Percentiles rank a stretch among this genome's conserved stretches.
Conservation (phyloP, 352 stramenopile genomes). For the Pythium utonaiense region DNA sequence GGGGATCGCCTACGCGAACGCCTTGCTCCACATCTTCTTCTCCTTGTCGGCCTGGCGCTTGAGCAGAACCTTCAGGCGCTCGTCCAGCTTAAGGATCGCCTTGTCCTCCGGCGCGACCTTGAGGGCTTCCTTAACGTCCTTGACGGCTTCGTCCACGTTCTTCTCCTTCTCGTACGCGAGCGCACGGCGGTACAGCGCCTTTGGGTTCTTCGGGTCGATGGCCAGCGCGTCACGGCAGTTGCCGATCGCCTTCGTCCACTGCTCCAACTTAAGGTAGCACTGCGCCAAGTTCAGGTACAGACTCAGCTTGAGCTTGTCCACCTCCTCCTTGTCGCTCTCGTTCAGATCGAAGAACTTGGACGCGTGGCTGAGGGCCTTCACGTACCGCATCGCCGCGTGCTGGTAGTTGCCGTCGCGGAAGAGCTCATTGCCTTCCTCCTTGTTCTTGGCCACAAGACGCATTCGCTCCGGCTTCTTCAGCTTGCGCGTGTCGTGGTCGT, state of each 20-base stretch:
- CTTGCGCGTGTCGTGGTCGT: slow-evolving; percentile 92
- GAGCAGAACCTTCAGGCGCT: slow-evolving; percentile 60
- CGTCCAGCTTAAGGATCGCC: slow-evolving; percentile 66
- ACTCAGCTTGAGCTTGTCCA: slow-evolving; percentile 87
- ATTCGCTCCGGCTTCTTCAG: slow-evolving; percentile 92
- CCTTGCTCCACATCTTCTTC: slow-evolving; percentile 90
- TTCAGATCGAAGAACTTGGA: slow-evolving; percentile 93
- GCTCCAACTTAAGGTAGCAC: slow-evolving; percentile 93
- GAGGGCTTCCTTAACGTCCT: slow-evolving; percentile 60
- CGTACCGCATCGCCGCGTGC: slow-evolving; percentile 85
- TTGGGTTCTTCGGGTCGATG: slow-evolving; percentile 71
- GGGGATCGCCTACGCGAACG: slow-evolving; percentile 49
- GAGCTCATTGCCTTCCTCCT: slow-evolving; percentile 93
- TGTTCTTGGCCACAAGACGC: slow-evolving; percentile 93
- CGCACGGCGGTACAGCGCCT: slow-evolving; percentile 86
- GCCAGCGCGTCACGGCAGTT: slow-evolving; percentile 84
- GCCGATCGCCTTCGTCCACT: slow-evolving; percentile 76
- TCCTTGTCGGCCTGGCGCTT: slow-evolving; percentile 84
- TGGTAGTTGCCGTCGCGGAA: slow-evolving; percentile 91
- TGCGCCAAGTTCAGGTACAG: slow-evolving; percentile 91
- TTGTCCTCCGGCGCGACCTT: slow-evolving; percentile 69
- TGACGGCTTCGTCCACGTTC: slow-evolving; percentile 64
- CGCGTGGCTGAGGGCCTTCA: slow-evolving; percentile 88
- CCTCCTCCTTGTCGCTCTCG: slow-evolving; percentile 77
- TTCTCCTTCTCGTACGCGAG: slow-evolving; percentile 87